phyloP scores from a whole-genome alignment of 331 rosid genomes.

The Arachis monticola region DNA sequence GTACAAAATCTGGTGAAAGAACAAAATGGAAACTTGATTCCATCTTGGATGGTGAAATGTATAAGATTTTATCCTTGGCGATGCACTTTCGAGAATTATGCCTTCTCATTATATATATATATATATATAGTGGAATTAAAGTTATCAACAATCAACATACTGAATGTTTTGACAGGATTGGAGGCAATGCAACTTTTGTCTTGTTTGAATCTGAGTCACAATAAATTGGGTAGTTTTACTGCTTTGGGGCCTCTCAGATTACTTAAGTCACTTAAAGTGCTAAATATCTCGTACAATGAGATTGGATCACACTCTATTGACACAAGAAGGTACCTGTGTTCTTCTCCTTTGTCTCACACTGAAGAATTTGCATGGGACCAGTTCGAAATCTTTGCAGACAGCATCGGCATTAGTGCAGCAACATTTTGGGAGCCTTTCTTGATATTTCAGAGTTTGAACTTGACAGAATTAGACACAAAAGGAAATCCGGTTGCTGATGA shows the following conservation, averaged over 20 bases:
- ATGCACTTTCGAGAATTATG: constrained; percentile 7
- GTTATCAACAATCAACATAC: constrained; percentile 11
- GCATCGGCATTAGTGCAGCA: constrained; percentile 31
- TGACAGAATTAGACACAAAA: constrained; percentile 61
- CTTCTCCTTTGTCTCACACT: constrained; percentile 76
- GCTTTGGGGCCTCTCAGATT: constrained; percentile 72
- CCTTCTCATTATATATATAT: background rate
- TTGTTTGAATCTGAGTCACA: constrained; percentile 74
- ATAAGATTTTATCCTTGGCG: constrained; percentile 20
- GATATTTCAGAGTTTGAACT: constrained; percentile 58
- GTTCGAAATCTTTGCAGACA: constrained; percentile 41
- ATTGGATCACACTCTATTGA: constrained; percentile 72
- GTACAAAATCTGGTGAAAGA: background rate
- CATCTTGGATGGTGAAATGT: background rate
- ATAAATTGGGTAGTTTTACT: constrained; percentile 71
- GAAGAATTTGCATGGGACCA: constrained; percentile 62
- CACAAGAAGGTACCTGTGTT: constrained; percentile 69
- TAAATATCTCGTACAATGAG: constrained; percentile 76
- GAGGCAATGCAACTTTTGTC: constrained; percentile 90
- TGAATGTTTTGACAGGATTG: constrained; percentile 67
- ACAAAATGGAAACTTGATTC: background rate
- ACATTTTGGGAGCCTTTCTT: constrained; percentile 76
- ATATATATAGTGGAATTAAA: constrained; percentile 7
- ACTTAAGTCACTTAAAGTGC: constrained; percentile 63
- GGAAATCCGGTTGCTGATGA: constrained; percentile 69